Base-by-base conservation (phyloP, 345 rosid species). In the Populus davidiana region DNA sequence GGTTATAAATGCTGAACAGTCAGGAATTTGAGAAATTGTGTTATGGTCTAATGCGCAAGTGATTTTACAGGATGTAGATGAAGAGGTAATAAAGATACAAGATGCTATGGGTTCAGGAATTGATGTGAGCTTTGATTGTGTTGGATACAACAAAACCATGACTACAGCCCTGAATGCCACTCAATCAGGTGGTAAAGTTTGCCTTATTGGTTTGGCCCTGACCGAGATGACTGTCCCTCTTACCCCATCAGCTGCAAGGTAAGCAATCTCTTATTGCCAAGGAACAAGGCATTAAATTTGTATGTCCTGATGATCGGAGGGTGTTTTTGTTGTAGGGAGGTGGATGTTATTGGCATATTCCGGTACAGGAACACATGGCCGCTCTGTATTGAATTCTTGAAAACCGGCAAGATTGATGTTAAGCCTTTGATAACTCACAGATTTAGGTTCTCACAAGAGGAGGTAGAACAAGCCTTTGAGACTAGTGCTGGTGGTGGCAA, bases 361-460 rank as follows among this genome's bases (percentile, higher is more conserved):
- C 83, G 94, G 71, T 93, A 92, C 78, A 91, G 85, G 88, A 92
- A 93, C 88, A 93, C 99, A n/a, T 93, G 93, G 93, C 98, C 98
- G 2, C 75, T 92, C 20, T 93, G 97, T 84, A 77, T 93, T 12
- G 92, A 93, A 84, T 90, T 93, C 64, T 61, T 93, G 50, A 85
- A 83, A 75, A 93, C 88, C 7, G 95, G 97, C 12, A 91, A 90
- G 90, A 89, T 96, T 71, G 94, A 92, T 64, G 94, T 91, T 54
- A 91, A 92, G 86, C 96, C 97, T 10, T 87, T 91, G 36, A 88
- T 96, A 82, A 96, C 91, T 18, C 97, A 96, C 78, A 87, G 98
- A 84, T 93, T 87, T 43, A 90, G 94, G 62, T 93, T 92, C 88
- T 88, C 99, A 3, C 98, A 90, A 82, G 81, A 86, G 83, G 98